Conservation (phyloP, 2,329 filamentous ascomycete species). For the Sclerotinia minor region DNA sequence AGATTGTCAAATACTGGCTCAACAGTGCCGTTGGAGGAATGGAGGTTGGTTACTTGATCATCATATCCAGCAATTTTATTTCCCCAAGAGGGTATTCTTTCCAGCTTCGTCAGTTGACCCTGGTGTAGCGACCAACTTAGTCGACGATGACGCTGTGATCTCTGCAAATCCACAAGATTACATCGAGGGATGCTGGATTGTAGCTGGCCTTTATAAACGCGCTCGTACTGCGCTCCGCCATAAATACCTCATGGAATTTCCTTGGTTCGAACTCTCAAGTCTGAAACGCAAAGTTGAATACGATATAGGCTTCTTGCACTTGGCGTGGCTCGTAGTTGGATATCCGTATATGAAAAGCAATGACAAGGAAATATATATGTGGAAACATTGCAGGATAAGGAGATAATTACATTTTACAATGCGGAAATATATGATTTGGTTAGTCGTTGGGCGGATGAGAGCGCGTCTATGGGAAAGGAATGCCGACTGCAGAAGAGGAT, state of each 20-base stretch:
- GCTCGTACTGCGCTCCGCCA: neutral
- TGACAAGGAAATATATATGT: neutral
- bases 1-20: slow-evolving; percentile 10
- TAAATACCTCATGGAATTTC: slow-evolving; percentile 19
- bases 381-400: slow-evolving; percentile 8
- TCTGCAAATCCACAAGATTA: slow-evolving; percentile 8
- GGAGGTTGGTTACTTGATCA: slow-evolving; percentile 21
- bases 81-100: neutral
- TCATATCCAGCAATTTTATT: slow-evolving; percentile 16
- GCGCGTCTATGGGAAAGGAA: neutral
- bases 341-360: neutral
- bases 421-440: slow-evolving; percentile 14
- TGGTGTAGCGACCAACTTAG: too few relatives aligned
- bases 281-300: slow-evolving; percentile 20
- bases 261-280: slow-evolving; percentile 15
- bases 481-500: neutral
- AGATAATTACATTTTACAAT: slow-evolving; percentile 11
- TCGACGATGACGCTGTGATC: neutral
- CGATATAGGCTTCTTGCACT: slow-evolving; percentile 14
- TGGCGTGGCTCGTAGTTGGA: neutral
- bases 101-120: neutral
- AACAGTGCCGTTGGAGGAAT: slow-evolving; percentile 20
- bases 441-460: neutral
- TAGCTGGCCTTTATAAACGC: neutral
- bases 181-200: neutral